Evolutionary conservation across 2,329 filamentous ascomycete species (phyloP).

Genomic region (Phyllachora maydis): DNA sequence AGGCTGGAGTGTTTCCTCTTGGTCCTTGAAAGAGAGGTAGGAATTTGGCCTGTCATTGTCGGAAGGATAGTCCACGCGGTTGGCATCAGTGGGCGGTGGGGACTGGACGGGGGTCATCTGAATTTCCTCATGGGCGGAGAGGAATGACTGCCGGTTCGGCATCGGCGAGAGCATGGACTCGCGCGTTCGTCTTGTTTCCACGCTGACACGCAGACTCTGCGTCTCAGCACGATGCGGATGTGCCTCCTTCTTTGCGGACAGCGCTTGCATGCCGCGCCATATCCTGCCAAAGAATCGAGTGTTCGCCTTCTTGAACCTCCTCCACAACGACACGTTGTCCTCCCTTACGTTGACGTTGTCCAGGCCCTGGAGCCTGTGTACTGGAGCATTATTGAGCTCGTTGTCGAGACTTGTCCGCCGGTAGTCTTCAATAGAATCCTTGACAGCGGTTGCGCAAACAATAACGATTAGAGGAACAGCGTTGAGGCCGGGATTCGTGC

Average conservation of each 20-base stretch:
- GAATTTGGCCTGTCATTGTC: slow-evolving; percentile 11
- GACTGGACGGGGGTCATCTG: slow-evolving; percentile 93
- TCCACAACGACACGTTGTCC: slow-evolving; percentile 72
- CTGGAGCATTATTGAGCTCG: slow-evolving; percentile 86
- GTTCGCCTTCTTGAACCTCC: slow-evolving; percentile 74
- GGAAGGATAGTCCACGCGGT: no score
- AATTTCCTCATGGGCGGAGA: slow-evolving; percentile 48
- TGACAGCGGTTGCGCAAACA: slow-evolving; percentile 68
- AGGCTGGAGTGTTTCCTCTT: slow-evolving; percentile 17
- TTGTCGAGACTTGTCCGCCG: slow-evolving; percentile 78
- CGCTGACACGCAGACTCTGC: no score
- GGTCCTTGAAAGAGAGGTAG: slow-evolving; percentile 14
- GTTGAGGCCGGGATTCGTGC: slow-evolving; percentile 71
- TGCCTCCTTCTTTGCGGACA: slow-evolving; percentile 4
- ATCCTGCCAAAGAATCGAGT: slow-evolving; percentile 37
- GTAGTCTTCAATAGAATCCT: slow-evolving; percentile 92
- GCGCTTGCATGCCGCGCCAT: slow-evolving; percentile 21
- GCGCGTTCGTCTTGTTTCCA: slow-evolving; percentile 36
- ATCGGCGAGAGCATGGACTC: slow-evolving; percentile 31
- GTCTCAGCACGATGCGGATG: no score
- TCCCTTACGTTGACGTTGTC: slow-evolving; percentile 83
- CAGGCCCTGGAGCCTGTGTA: slow-evolving; percentile 77
- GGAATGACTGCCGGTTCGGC: slow-evolving; percentile 22
- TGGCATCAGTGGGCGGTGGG: slow-evolving; percentile 36
- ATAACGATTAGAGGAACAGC: slow-evolving; percentile 89